Evolutionary conservation across 176 grass and related monocot genomes (phyloP).

Genomic region (Bromus sterilis): DNA sequence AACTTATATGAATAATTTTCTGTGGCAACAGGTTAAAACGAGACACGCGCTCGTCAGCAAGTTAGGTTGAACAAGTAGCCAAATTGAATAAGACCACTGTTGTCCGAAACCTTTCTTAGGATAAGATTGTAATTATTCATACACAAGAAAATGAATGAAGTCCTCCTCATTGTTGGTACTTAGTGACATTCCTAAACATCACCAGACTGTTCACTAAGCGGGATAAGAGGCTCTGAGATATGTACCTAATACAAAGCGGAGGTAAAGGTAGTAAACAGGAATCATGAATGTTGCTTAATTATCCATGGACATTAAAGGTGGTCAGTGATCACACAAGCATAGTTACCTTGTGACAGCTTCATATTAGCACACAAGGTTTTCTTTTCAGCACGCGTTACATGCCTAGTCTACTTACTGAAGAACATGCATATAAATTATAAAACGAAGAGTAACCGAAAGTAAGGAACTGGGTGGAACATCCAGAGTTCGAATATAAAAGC

Average conservation of each 20-base stretch:
- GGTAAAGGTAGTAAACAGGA: neutral
- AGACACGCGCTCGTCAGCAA: neutral
- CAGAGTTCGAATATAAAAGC: neutral
- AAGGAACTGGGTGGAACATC: constrained; percentile 5
- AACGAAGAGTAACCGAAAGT: neutral
- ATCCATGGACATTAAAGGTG: neutral
- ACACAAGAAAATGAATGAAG: neutral
- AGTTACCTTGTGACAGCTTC: neutral
- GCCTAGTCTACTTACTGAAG: neutral
- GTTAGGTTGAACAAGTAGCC: neutral
- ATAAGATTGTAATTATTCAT: neutral
- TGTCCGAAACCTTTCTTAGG: neutral
- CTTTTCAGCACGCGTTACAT: neutral
- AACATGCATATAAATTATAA: neutral
- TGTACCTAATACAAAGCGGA: neutral
- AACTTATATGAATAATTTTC: neutral
- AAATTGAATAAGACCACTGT: neutral
- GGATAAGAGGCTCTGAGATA: neutral
- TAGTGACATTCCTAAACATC: neutral
- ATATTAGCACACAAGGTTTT: neutral
- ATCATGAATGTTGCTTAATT: neutral
- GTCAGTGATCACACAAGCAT: neutral
- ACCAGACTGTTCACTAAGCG: neutral
- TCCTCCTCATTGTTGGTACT: neutral
- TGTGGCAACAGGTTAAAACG: neutral